Conservation (phyloP, 2,329 filamentous ascomycete species). For the Myriosclerotinia scirpicola region DNA sequence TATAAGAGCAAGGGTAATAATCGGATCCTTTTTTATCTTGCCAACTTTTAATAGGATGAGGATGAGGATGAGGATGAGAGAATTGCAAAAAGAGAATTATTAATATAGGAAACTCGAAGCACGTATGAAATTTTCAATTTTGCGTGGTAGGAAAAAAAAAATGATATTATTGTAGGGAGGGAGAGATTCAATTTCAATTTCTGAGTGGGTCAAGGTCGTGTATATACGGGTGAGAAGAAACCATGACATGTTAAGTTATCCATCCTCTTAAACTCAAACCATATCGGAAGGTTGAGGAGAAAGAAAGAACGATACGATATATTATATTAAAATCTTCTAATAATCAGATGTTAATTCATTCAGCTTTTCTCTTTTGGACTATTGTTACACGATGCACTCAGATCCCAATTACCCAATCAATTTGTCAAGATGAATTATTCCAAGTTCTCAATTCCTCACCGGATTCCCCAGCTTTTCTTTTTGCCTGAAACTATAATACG, state of each 20-base stretch:
- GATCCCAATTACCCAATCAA: background rate
- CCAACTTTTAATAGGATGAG: background rate
- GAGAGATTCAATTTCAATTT: too few relatives aligned
- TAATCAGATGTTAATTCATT: background rate
- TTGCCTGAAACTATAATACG: too few relatives aligned
- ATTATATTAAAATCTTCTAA: background rate
- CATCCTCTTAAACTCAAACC: background rate
- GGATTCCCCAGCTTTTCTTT: slow-evolving; percentile 53
- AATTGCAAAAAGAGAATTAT: too few relatives aligned
- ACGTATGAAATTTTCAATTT: background rate
- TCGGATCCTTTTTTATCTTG: slow-evolving; percentile 27
- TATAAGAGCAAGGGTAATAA: too few relatives aligned
- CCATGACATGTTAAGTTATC: too few relatives aligned
- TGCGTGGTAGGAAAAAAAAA: too few relatives aligned
- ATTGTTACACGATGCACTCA: background rate
- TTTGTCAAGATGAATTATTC: background rate
- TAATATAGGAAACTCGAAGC: too few relatives aligned
- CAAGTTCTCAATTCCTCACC: too few relatives aligned
- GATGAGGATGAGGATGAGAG: background rate
- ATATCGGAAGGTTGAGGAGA: slow-evolving; percentile 14
- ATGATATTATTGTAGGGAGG: too few relatives aligned
- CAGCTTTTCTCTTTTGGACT: background rate
- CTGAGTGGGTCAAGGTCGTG: slow-evolving; percentile 10
- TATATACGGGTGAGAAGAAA: slow-evolving; percentile 10
- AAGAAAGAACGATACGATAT: background rate